phyloP scores from a whole-genome alignment of 805 yeast species.

The Pichia nakasei region DNA sequence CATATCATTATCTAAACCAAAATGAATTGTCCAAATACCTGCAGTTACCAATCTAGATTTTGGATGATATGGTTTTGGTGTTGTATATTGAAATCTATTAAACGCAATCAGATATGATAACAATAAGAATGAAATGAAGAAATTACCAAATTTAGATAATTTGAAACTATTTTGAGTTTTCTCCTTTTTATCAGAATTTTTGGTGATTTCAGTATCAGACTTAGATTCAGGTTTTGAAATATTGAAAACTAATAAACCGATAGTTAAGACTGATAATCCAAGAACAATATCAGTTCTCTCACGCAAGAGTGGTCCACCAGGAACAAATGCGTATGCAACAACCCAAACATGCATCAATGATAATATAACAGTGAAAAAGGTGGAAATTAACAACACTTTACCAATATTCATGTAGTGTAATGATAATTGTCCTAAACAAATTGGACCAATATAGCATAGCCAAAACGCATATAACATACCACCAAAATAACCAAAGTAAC shows the following conservation, averaged over 20 bases:
- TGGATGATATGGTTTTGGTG: conserved; percentile 62
- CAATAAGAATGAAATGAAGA: conserved; percentile 30
- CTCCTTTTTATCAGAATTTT: conserved; percentile 1
- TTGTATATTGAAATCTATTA: conserved; percentile 46
- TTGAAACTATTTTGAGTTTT: neutral
- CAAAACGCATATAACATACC: conserved; percentile 57
- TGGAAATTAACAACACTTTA: conserved; percentile 39
- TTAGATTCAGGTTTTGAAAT: conserved; percentile 6
- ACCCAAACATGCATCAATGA: conserved; percentile 88
- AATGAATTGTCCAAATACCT: conserved; percentile 98
- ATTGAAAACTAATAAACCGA: conserved; percentile 40
- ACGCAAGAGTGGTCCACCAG: conserved; percentile 80
- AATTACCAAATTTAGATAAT: conserved; percentile 16
- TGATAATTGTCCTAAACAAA: conserved; percentile 42
- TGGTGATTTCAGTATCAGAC: neutral
- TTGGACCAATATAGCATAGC: conserved; percentile 50
- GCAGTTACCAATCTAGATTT: conserved; percentile 73
- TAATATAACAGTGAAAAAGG: conserved; percentile 42
- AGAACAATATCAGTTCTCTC: conserved; percentile 81
- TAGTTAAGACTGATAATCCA: conserved; percentile 41
- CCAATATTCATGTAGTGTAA: conserved; percentile 40
- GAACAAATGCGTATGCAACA: conserved; percentile 97
- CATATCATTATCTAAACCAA: conserved; percentile 95
- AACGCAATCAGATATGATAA: conserved; percentile 46
- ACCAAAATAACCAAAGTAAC: conserved; percentile 72